A percentile compares a stretch with the other conserved stretches of the same genome.
phyloP scores from a whole-genome alignment of 2,329 filamentous ascomycete genomes.

The Rhynchosporium graminicola region DNA sequence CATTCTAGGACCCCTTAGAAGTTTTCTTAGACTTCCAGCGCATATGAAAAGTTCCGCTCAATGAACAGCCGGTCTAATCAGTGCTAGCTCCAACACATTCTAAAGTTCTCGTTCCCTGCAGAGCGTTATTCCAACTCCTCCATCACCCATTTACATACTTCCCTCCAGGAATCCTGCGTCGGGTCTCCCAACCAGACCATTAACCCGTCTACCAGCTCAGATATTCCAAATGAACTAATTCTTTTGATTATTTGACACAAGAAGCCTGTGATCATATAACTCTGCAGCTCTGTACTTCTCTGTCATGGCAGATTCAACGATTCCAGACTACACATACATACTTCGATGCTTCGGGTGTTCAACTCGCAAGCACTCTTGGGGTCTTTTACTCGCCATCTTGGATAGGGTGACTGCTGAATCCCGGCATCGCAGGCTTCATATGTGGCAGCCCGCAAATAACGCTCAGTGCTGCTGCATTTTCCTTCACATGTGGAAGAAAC shows the following conservation, averaged over 20 bases:
- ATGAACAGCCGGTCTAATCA: background rate
- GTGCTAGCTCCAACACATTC: background rate
- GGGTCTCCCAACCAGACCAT: conserved; percentile 9
- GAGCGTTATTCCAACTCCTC: conserved; percentile 46
- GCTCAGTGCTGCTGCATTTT: conserved; percentile 13
- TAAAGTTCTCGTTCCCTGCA: conserved; percentile 36
- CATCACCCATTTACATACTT: conserved; percentile 51
- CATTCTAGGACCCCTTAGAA: background rate
- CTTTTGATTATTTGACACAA: background rate
- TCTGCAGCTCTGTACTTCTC: background rate
- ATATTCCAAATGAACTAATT: background rate
- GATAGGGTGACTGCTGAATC: background rate
- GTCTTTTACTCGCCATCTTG: background rate
- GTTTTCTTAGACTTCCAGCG: background rate
- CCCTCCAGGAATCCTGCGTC: conserved; percentile 47
- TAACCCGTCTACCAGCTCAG: conserved; percentile 1
- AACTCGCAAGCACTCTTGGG: conserved; percentile 6
- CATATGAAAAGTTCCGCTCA: background rate
- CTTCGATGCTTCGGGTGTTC: conserved; percentile 6
- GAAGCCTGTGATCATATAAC: conserved; percentile 4
- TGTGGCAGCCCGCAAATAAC: conserved; percentile 12
- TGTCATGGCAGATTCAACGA: conserved; percentile 23
- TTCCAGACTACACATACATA: conserved; percentile 1
- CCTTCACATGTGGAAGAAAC: conserved; percentile 11
- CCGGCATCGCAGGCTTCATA: background rate